Conservation (phyloP, 371 early-diverging fungal genomes). For the Funneliformis caledonium region DNA sequence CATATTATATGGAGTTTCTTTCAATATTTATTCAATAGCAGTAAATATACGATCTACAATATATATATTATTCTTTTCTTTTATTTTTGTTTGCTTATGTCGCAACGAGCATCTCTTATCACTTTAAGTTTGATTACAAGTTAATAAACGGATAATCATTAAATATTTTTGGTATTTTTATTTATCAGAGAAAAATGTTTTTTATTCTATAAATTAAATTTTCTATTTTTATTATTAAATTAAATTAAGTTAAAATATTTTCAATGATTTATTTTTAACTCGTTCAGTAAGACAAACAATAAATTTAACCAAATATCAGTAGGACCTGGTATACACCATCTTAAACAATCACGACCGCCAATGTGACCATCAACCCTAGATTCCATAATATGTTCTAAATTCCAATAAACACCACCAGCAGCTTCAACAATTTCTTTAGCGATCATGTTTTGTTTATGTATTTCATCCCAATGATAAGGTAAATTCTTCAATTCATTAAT, state of each 20-base stretch:
- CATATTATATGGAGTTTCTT: not conserved
- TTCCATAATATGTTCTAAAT: slow-evolving; percentile 59
- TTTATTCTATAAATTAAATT: too few species aligned
- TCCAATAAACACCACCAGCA: slow-evolving; percentile 62
- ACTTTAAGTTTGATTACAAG: too few species aligned
- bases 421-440: slow-evolving; percentile 61
- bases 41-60: too few species aligned
- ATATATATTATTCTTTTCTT: too few species aligned
- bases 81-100: too few species aligned
- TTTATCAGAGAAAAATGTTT: too few species aligned
- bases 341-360: slow-evolving; percentile 61
- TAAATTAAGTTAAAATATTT: too few species aligned
- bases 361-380: slow-evolving; percentile 64
- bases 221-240: too few species aligned
- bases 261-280: not conserved
- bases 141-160: too few species aligned
- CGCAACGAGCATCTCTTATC: too few species aligned
- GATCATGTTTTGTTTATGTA: slow-evolving; percentile 58
- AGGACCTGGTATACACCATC: slow-evolving; percentile 72
- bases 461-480: slow-evolving; percentile 63
- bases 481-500: slow-evolving; percentile 45
- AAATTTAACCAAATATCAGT: slow-evolving; percentile 59
- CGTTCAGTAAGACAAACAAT: slow-evolving; percentile 42
- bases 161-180: too few species aligned
- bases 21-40: not conserved